Evolutionary conservation across 305 asterid species (phyloP).

Genomic region (Fraxinus albicans): DNA sequence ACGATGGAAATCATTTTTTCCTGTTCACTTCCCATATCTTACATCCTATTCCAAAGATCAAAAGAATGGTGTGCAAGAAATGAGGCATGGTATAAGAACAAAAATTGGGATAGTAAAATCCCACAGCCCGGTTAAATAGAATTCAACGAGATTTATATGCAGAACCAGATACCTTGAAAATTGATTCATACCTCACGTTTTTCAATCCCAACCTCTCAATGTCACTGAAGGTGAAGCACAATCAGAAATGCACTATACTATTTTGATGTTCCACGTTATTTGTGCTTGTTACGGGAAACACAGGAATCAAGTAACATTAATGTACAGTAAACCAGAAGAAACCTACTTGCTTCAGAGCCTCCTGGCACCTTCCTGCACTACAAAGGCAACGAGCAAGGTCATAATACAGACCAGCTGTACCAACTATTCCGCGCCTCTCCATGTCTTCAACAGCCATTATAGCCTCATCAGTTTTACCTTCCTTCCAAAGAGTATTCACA

Average conservation of each 20-base stretch:
- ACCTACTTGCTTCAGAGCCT: conserved; percentile 81
- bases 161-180: neutral
- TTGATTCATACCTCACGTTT: neutral
- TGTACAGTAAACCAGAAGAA: conserved; percentile 13
- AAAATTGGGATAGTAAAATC: neutral
- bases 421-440: conserved; percentile 92
- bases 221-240: conserved; percentile 8
- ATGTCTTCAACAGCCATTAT: conserved; percentile 69
- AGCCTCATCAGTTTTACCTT: conserved; percentile 82
- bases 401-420: conserved; percentile 81
- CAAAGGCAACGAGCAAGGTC: conserved; percentile 98
- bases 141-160: neutral
- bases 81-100: neutral
- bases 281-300: neutral
- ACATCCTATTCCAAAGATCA: conserved; percentile 1
- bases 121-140: neutral
- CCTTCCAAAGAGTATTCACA: conserved; percentile 77
- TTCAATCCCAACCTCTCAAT: neutral
- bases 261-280: neutral
- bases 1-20: neutral
- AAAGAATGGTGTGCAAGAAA: neutral
- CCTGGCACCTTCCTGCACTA: conserved; percentile 82
- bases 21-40: neutral
- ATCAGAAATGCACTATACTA: neutral
- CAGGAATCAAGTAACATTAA: conserved; percentile 5